Conservation (phyloP, 768 basidiomycete genomes). For the Suillus ampliporus region DNA sequence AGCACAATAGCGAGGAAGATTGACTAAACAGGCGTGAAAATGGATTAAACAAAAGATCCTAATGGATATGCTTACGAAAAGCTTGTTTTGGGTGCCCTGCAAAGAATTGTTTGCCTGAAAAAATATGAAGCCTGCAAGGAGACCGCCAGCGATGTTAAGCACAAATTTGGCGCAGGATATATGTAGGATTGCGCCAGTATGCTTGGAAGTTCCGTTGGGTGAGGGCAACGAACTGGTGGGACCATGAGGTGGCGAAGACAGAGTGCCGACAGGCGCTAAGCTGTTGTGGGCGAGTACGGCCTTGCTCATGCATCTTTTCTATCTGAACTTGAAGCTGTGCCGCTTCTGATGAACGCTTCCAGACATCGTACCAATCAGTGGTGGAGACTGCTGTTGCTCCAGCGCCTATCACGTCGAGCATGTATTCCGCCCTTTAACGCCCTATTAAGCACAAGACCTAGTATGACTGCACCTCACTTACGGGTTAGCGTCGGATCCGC, state of each 20-base stretch:
- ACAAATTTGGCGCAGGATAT: too few species aligned
- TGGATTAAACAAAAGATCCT: not conserved
- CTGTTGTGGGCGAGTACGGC: constrained; percentile 36
- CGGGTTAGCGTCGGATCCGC: constrained; percentile 73
- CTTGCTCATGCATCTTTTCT: constrained; percentile 53
- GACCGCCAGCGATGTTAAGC: too few species aligned
- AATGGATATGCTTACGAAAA: constrained; percentile 51
- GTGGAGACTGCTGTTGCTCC: too few species aligned
- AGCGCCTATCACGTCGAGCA: too few species aligned
- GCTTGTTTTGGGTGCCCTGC: constrained; percentile 57
- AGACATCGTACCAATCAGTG: too few species aligned
- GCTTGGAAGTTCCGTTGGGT: too few species aligned
- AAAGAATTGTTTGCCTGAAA: too few species aligned
- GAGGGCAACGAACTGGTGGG: constrained; percentile 46
- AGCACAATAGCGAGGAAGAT: constrained; percentile 55
- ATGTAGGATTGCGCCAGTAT: too few species aligned
- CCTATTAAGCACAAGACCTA: constrained; percentile 79
- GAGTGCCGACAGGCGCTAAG: constrained; percentile 37
- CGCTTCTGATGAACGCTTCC: constrained; percentile 48
- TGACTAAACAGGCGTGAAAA: constrained; percentile 35
- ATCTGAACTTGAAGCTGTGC: constrained; percentile 43
- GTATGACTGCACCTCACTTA: constrained; percentile 61
- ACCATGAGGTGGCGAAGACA: constrained; percentile 60
- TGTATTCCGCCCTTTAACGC: constrained; percentile 41
- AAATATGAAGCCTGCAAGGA: too few species aligned